These are phyloP conservation scores for Mycena belliarum DNA, from an alignment of 768 basidiomycete genomes.

Conservation along the genomic window DNA sequence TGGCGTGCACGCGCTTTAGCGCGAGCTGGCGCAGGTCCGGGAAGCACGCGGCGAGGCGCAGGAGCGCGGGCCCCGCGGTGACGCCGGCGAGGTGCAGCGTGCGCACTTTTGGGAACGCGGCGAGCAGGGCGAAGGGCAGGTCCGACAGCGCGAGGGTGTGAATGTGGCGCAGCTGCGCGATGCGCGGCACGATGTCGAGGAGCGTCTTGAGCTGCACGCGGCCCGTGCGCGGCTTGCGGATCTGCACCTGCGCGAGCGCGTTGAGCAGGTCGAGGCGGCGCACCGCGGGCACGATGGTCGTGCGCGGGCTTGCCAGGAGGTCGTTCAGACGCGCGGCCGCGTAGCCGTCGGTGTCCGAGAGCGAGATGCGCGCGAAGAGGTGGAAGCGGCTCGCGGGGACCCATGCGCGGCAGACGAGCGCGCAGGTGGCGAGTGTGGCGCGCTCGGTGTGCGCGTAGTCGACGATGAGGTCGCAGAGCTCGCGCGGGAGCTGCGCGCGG, in stretches of 20 bases:
- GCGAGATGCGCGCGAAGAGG: constrained; percentile 10
- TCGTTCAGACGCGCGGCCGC: constrained; percentile 12
- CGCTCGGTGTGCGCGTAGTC: constrained; percentile 13
- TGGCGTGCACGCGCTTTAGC: constrained; percentile 8
- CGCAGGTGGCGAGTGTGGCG: constrained; percentile 2
- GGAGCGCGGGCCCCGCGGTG: constrained; percentile 9
- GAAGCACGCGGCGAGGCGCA: constrained; percentile 2
- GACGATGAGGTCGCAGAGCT: constrained; percentile 20
- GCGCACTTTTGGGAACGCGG: constrained; percentile 1
- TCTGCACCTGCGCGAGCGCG: constrained; percentile 3
- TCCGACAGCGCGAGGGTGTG: constrained; percentile 10
- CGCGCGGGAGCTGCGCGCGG: not conserved
- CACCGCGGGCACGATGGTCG: constrained; percentile 9
- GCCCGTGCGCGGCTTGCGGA: not conserved
- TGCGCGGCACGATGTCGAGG: constrained; percentile 1
- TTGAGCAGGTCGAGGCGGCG: constrained; percentile 5
- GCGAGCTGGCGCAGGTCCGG: not conserved
- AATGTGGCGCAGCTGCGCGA: constrained; percentile 4
- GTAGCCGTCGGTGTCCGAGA: not conserved
- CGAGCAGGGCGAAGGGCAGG: constrained; percentile 10
- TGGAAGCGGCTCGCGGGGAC: constrained; percentile 17
- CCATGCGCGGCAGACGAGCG: constrained; percentile 20
- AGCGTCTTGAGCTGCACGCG: constrained; percentile 4
- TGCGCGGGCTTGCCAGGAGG: constrained; percentile 8
- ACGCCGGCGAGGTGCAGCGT: not conserved